Percentiles rank a stretch among this genome's conserved stretches.
phyloP scores from a whole-genome alignment of 2,329 filamentous ascomycete genomes.

The Berkeleyomyces basicola region DNA sequence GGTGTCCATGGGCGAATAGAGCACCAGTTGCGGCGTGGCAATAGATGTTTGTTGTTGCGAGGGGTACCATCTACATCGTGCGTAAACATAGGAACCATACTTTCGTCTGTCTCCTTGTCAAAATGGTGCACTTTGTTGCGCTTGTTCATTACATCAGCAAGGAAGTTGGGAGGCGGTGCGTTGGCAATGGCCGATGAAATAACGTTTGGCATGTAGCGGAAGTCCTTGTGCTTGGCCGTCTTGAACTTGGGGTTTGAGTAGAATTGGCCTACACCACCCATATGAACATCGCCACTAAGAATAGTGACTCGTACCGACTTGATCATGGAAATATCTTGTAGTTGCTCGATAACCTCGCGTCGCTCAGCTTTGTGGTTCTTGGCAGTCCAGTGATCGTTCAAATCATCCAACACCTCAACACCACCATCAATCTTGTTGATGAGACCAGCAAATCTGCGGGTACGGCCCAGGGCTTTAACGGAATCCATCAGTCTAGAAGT shows the following conservation, averaged over 20 bases:
- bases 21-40: conserved; percentile 91
- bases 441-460: conserved; percentile 62
- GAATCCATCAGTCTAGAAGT: conserved; percentile 78
- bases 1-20: conserved; percentile 75
- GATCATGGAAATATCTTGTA: conserved; percentile 84
- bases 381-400: conserved; percentile 96
- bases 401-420: conserved; percentile 77
- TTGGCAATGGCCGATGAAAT: conserved; percentile 92
- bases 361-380: conserved; percentile 88
- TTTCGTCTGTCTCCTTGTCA: conserved; percentile 68
- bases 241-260: conserved; percentile 73
- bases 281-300: conserved; percentile 81
- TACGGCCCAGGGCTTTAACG: conserved; percentile 71
- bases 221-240: conserved; percentile 75
- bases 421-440: conserved; percentile 84
- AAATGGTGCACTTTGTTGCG: conserved; percentile 68
- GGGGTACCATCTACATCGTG: conserved; percentile 78
- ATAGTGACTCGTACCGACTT: conserved; percentile 87
- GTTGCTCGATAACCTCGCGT: conserved; percentile 69
- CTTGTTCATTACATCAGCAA: conserved; percentile 86
- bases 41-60: conserved; percentile 76
- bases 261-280: conserved; percentile 85
- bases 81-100: conserved; percentile 87
- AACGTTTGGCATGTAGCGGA: conserved; percentile 92
- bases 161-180: conserved; percentile 67